Evolutionary conservation across 2,329 filamentous ascomycete genomes (phyloP), one percentile per base, ranked within the genome.

Genomic region (Penicillium sp.): DNA sequence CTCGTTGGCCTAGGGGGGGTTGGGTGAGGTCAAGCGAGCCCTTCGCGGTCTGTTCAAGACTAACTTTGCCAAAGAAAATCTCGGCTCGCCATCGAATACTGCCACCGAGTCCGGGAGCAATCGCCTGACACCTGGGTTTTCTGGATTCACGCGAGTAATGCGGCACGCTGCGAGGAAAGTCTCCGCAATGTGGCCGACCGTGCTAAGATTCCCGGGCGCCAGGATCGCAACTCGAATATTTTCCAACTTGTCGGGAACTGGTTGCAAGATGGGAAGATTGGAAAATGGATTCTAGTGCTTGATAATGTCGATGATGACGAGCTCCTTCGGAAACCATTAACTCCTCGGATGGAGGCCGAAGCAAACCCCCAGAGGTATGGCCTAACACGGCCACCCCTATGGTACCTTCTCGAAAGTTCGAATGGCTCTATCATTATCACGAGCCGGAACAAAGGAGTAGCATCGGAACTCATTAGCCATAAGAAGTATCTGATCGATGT

Each of bases 71-170:
- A 55, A 54, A 72, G 70, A 30, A 72, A 71, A 54, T 69, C 70
- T 33, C 67, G 71, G 59, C 62, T 72, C 42, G 69, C 70, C 6
- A 75, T 75, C 34, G 60, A 74, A 61, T 74, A 73, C 37, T 61
- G 63, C 0, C 65, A 75, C 51, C 58, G 52, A 43, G 51, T 61
- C 13, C 59, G 56, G 46, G 56, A 68, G 0, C 49, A 42, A 15
- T 65, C 55, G 13, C 61, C 66, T 0, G 24, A 65, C 13, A 68
- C 61, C 9, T 70, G 60, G 59, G 58, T 75, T 29, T 71, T 75
- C 44, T 77, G 68, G 73, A 57, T 75, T 5, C 60, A 75, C 51
- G 67, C 69, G 2, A 68, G 64, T 45, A 70, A 67, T 44, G 54
- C 55, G 0, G 56, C 63, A 29, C 49, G 49, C 3, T 52, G 34